Evolutionary conservation across 2,329 filamentous ascomycete genomes (phyloP).

Genomic region (Paradendryphiella salina): DNA sequence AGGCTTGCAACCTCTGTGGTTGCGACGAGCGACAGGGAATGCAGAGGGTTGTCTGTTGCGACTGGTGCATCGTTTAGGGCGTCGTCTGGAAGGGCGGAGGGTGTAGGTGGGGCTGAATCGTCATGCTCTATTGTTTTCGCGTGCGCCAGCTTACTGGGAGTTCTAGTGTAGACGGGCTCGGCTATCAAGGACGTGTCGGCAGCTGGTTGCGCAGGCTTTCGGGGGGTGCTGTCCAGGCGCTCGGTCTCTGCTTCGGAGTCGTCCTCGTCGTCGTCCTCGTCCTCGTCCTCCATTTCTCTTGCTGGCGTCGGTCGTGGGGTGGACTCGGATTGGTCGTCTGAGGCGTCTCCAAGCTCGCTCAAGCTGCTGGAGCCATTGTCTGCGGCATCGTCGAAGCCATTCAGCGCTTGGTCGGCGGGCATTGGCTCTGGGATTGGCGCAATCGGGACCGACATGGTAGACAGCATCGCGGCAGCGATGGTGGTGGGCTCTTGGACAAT

Average conservation of each 20-base stretch:
- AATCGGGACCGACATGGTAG: slow-evolving; percentile 29
- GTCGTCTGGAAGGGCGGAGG: slow-evolving; percentile 26
- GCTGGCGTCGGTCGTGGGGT: slow-evolving; percentile 33
- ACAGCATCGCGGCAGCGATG: slow-evolving; percentile 29
- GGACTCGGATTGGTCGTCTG: slow-evolving; percentile 58
- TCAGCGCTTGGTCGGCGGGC: slow-evolving; percentile 14
- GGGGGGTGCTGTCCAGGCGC: slow-evolving; percentile 85
- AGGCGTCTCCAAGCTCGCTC: slow-evolving; percentile 84
- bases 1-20: slow-evolving; percentile 39
- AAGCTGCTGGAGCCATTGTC: slow-evolving; percentile 76
- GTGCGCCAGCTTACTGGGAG: slow-evolving; percentile 45
- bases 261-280: too few species aligned
- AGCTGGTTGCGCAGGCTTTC: slow-evolving; percentile 55
- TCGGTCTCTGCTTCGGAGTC: slow-evolving; percentile 93
- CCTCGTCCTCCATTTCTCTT: slow-evolving; percentile 35
- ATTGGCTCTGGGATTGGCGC: slow-evolving; percentile 23
- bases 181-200: slow-evolving; percentile 42
- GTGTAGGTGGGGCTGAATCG: slow-evolving; percentile 35
- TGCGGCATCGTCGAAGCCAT: slow-evolving; percentile 57
- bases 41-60: slow-evolving; percentile 31
- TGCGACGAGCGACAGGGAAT: slow-evolving; percentile 40
- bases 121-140: slow-evolving; percentile 40
- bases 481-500: slow-evolving; percentile 17
- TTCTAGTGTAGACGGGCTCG: slow-evolving; percentile 40
- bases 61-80: slow-evolving; percentile 18